Base-by-base conservation (phyloP, 106 monocot genomes). In the Dioscorea dumetorum region DNA sequence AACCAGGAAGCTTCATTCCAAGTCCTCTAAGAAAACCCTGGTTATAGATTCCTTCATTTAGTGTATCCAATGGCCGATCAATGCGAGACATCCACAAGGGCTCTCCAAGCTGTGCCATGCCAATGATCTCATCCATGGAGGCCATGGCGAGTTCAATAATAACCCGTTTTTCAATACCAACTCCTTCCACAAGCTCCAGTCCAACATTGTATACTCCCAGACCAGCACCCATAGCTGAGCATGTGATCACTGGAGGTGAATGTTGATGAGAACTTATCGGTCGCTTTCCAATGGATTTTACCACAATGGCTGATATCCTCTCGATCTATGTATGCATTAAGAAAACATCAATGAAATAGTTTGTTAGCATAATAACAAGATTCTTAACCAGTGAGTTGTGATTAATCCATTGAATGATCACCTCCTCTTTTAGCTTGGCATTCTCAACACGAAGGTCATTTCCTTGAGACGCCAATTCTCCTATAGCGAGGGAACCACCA, bases 401-500 rank as follows among this genome's bases (percentile, higher is more conserved):
- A 41, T 8, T 6, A 8, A 10, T 41, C 41, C 41, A 41, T 3
- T 41, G 41, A 41, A 41, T 41, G 10, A 8, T 21, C 71, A 91
- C 95, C 87, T 99, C 97, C 50, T 89, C 97, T 32, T 87, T 84
- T 4, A 99, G 78, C 20, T 89, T 65, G n/a, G 76, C 78, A 49
- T 99, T 99, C 70, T 99, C 97, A 22, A 90, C 60, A 50, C 87
- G 64, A 51, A 99, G 79, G 24, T 99, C 87, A 48, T 99, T 88
- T 24, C 92, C 97, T 50, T 99, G 89, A 63, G 87, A 89, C 49
- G 92, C 89, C 97, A 92, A 92, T 82, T 99, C 97, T 2, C 97
- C 97, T 3, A 90, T 75, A 19, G 92, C 71, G 6, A 89, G 78
- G 1, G 89, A 87, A 16, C 97, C 89, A 33, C 97, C 97, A 54